phyloP scores from a whole-genome alignment of 805 yeast genomes.

The Kodamaea leandrae region DNA sequence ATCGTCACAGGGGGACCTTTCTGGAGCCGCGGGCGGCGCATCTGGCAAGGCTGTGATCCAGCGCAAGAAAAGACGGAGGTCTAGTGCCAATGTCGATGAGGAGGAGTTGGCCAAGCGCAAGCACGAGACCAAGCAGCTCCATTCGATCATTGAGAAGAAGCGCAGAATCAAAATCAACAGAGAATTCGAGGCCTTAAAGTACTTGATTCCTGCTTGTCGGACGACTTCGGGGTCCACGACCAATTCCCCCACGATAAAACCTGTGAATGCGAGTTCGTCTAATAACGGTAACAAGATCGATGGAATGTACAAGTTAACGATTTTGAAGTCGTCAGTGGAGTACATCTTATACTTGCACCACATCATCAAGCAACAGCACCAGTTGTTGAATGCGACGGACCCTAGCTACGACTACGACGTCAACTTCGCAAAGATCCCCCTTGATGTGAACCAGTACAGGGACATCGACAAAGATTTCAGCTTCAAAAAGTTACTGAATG shows the following conservation, averaged over 20 bases:
- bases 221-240: slow-evolving; percentile 31
- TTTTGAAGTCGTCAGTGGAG: slow-evolving; percentile 79
- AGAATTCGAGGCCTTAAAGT: slow-evolving; percentile 78
- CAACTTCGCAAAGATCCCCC: slow-evolving; percentile 51
- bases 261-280: slow-evolving; percentile 11
- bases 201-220: slow-evolving; percentile 76
- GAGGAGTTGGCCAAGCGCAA: slow-evolving; percentile 42
- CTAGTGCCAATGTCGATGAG: slow-evolving; percentile 36
- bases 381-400: slow-evolving; percentile 30
- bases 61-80: slow-evolving; percentile 40
- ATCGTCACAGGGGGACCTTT: slow-evolving; percentile 9
- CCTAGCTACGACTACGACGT: slow-evolving; percentile 33
- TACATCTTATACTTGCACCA: slow-evolving; percentile 70
- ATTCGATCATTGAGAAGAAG: slow-evolving; percentile 76
- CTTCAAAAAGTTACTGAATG: slow-evolving; percentile 35
- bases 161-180: slow-evolving; percentile 76
- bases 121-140: slow-evolving; percentile 47
- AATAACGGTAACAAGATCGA: slow-evolving; percentile 43
- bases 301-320: slow-evolving; percentile 78
- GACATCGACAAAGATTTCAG: slow-evolving; percentile 56
- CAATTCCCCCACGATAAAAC: slow-evolving; percentile 21
- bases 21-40: slow-evolving; percentile 5
- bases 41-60: slow-evolving; percentile 3
- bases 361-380: slow-evolving; percentile 50
- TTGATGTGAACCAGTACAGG: slow-evolving; percentile 58